Conservation (phyloP, 306 rosid species). For the Rubus idaeus region DNA sequence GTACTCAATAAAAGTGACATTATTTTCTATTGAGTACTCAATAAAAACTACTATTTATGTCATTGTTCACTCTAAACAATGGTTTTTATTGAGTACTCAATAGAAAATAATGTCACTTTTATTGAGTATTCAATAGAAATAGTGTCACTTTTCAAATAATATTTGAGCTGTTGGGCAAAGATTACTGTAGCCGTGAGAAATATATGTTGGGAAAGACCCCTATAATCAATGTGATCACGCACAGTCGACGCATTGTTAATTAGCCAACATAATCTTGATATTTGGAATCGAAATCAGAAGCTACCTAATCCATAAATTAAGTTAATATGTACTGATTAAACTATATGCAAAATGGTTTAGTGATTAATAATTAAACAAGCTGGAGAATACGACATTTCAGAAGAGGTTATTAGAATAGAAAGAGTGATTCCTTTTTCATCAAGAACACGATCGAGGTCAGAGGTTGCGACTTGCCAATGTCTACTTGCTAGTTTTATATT, state of each 20-base stretch:
- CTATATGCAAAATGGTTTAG: not conserved
- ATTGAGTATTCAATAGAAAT: too few relatives aligned
- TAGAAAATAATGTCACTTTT: too few relatives aligned
- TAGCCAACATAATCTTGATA: not conserved
- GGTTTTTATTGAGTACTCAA: too few relatives aligned
- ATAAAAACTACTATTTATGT: too few relatives aligned
- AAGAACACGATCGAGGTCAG: not conserved
- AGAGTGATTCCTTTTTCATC: not conserved
- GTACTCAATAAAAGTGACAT: too few relatives aligned
- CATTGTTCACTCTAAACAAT: too few relatives aligned
- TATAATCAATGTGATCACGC: too few relatives aligned
- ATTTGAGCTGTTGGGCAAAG: too few relatives aligned
- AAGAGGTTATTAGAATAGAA: not conserved
- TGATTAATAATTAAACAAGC: not conserved
- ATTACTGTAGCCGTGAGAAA: too few relatives aligned
- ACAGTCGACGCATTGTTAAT: not conserved
- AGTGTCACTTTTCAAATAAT: too few relatives aligned
- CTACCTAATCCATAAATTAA: conserved; percentile 1
- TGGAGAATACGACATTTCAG: not conserved
- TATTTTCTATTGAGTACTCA: too few relatives aligned
- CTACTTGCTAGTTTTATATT: not conserved
- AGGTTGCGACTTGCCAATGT: not conserved
- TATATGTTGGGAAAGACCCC: too few relatives aligned
- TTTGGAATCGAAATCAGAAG: not conserved
- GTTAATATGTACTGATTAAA: not conserved